Evolutionary conservation across 2,329 filamentous ascomycete species (phyloP).

Genomic region (Alternaria solani): DNA sequence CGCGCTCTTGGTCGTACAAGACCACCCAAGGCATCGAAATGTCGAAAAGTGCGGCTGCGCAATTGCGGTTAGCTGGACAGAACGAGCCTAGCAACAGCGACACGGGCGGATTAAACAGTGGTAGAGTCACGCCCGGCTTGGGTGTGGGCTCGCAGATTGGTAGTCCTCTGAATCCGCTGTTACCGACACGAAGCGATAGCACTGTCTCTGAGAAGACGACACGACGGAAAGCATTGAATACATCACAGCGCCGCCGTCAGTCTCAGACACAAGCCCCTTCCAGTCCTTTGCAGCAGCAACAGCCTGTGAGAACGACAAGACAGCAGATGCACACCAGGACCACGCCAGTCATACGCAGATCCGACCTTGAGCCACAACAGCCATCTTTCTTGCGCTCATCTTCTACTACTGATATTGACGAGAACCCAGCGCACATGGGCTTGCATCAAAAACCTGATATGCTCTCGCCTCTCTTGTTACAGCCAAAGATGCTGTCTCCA

Average conservation of each 20-base stretch:
- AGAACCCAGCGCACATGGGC: background rate
- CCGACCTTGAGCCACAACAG: background rate
- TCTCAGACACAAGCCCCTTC: background rate
- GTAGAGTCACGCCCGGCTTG: background rate
- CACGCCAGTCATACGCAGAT: background rate
- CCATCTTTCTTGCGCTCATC: slow-evolving; percentile 6
- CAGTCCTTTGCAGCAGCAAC: background rate
- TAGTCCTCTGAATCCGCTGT: background rate
- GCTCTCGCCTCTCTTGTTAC: background rate
- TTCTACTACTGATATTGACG: slow-evolving; percentile 14
- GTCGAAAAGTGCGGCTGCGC: background rate
- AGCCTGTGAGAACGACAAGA: background rate
- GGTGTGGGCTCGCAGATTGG: background rate
- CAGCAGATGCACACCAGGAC: background rate
- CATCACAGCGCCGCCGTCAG: background rate
- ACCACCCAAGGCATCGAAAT: background rate
- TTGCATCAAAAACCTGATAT: background rate
- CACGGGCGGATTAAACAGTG: background rate
- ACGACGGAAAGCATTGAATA: background rate
- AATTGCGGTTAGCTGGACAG: background rate
- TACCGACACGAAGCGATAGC: slow-evolving; percentile 1
- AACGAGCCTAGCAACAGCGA: background rate
- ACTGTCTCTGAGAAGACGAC: background rate
- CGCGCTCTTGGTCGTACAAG: slow-evolving; percentile 6
- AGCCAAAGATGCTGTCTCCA: background rate